A percentile compares a stretch with the other conserved stretches of the same genome.
Conservation (phyloP, 106 monocot genomes). For the Apostasia shenzhenica region DNA sequence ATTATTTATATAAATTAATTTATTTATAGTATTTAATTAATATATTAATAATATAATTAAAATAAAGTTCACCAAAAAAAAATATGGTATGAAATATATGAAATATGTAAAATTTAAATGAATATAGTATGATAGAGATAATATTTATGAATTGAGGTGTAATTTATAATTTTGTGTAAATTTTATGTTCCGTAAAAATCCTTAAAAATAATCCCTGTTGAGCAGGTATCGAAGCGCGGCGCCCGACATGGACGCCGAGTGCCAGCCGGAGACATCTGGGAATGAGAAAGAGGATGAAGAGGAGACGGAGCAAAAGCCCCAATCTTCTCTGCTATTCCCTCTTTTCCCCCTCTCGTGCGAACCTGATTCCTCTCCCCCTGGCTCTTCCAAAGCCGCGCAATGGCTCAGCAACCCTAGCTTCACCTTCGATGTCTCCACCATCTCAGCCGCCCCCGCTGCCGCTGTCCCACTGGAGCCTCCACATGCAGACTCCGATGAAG, state of each 20-base stretch:
- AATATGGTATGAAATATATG: no score
- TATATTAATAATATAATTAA: no score
- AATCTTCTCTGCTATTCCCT: not conserved
- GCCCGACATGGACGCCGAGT: not conserved
- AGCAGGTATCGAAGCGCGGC: not conserved
- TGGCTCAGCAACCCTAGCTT: conserved; percentile 88
- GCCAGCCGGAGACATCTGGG: not conserved
- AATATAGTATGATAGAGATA: no score
- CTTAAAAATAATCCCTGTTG: no score
- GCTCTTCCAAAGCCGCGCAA: conserved; percentile 12
- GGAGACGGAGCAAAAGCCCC: not conserved
- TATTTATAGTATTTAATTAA: no score
- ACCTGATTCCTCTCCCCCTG: conserved; percentile 1
- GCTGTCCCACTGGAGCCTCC: not conserved
- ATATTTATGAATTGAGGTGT: no score
- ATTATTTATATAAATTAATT: no score
- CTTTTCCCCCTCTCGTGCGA: conserved; percentile 12
- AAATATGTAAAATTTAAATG: no score
- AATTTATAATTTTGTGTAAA: no score
- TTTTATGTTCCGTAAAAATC: no score
- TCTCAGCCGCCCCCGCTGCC: conserved; percentile 5
- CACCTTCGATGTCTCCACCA: conserved; percentile 41
- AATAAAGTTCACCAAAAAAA: no score
- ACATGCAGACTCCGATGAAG: conserved; percentile 17
- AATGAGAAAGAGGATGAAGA: not conserved